Evolutionary conservation across 2,329 filamentous ascomycete species (phyloP), one percentile per base, ranked within the genome.

Genomic region (Calonectria hawksworthii): DNA sequence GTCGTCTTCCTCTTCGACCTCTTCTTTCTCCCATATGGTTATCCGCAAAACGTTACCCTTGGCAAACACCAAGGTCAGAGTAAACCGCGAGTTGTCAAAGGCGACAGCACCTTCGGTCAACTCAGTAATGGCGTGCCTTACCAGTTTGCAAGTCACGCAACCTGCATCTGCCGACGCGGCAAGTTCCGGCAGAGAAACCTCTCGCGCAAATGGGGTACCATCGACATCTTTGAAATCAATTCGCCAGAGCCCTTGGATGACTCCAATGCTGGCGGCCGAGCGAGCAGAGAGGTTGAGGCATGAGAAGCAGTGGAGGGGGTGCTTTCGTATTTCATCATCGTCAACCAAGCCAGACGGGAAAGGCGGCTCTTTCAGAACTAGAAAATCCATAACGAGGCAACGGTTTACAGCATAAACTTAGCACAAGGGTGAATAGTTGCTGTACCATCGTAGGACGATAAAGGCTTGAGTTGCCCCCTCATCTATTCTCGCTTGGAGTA

Each of bases 281-380:
- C 78, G 77, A 4, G 63, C 59, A 2, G 74, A 80, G 4, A 80
- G 68, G 50, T 80, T 80, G 74, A 75, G 77, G 44, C 78, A 80
- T 44, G 64, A 73, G 2, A 67, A 54, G 3, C 78, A 80, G 2
- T 73, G 23, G n/a, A 47, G 71, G 5, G 73, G 70, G 26, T 80
- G 71, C 2, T 18, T 64, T 16, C 73, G 68, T 1, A 80, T 78
- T 5, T 79, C 74, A 18, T 76, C 63, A 11, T 78, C 41, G 18
- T 44, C 73, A 2, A 56, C 54, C 10, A 77, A 64, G 0, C 78
- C 78, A 0, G 23, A 28, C 1, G 78, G 78, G 18, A 72, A 73
- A 6, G 78, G 78, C 4, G 41, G 30, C 16, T 41, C 26, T 26
- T 50, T 34, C 32, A 68, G 34, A 44, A 21, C 7, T 3, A 66